Evolutionary conservation across 2,329 filamentous ascomycete species (phyloP).

Genomic region (Aciculosporium take): DNA sequence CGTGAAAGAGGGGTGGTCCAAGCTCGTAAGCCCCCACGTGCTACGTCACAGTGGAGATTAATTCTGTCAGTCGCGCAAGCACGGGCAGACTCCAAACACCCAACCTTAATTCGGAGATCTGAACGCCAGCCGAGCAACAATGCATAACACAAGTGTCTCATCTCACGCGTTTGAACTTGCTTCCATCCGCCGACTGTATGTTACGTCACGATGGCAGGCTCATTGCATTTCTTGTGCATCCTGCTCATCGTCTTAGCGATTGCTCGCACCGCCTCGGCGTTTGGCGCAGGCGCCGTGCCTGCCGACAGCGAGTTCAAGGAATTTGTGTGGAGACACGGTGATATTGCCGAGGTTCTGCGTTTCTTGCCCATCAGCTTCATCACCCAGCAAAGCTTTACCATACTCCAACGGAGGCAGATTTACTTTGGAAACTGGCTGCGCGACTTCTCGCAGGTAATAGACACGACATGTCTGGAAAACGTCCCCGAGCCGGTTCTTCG

Average conservation of each 20-base stretch:
- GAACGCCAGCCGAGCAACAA: too few species aligned
- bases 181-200: not conserved
- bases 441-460: constrained; percentile 66
- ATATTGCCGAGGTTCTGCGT: constrained; percentile 24
- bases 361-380: constrained; percentile 23
- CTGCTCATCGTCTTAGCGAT: constrained; percentile 15
- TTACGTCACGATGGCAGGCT: not conserved
- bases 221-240: constrained; percentile 3
- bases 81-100: too few species aligned
- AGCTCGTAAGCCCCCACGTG: too few species aligned
- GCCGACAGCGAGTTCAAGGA: constrained; percentile 24
- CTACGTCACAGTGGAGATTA: too few species aligned
- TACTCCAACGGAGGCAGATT: constrained; percentile 23
- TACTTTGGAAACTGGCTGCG: constrained; percentile 34
- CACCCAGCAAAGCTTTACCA: constrained; percentile 24
- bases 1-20: too few species aligned
- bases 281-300: constrained; percentile 25
- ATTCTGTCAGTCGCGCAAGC: too few species aligned
- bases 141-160: too few species aligned
- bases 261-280: constrained; percentile 18
- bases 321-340: constrained; percentile 27
- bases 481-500: constrained; percentile 15
- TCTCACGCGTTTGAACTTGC: not conserved
- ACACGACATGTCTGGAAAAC: constrained; percentile 34
- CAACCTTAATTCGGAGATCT: too few species aligned